Evolutionary conservation across 768 basidiomycete genomes (phyloP).

Genomic region (Phanerodontia chrysosporium): DNA sequence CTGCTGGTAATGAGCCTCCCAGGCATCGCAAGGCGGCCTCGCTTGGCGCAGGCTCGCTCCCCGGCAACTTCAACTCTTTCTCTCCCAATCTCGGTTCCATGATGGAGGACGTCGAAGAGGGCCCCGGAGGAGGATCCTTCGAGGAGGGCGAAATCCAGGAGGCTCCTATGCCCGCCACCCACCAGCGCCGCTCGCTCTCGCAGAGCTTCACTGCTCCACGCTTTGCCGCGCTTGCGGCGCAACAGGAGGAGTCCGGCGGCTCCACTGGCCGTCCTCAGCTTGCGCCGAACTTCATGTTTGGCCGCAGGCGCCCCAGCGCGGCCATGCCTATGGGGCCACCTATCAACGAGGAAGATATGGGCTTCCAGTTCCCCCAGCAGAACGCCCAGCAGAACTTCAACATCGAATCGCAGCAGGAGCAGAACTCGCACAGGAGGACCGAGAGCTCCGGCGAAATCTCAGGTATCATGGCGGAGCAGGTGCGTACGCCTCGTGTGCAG

Average conservation of each 20-base stretch:
- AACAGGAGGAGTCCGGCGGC: constrained; percentile 63
- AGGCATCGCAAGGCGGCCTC: constrained; percentile 84
- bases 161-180: constrained; percentile 41
- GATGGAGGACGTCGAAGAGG: constrained; percentile 79
- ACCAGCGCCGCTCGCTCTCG: constrained; percentile 71
- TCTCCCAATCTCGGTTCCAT: constrained; percentile 79
- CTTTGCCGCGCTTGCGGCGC: constrained; percentile 75
- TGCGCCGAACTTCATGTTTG: constrained; percentile 91
- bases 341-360: constrained; percentile 76
- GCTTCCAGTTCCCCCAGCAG: constrained; percentile 82
- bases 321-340: constrained; percentile 60
- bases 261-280: constrained; percentile 84
- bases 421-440: constrained; percentile 44
- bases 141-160: constrained; percentile 84
- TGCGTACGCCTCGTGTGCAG: constrained; percentile 27
- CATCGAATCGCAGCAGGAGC: constrained; percentile 25
- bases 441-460: constrained; percentile 71
- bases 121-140: constrained; percentile 38
- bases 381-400: constrained; percentile 33
- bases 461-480: constrained; percentile 96
- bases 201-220: constrained; percentile 88
- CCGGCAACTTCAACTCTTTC: constrained; percentile 63
- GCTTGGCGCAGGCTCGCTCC: constrained; percentile 53
- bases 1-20: constrained; percentile 34
- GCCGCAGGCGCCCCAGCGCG: constrained; percentile 46